These are phyloP conservation scores for Boletus edulis DNA, from an alignment of 768 basidiomycete genomes.

Conservation along the genomic window DNA sequence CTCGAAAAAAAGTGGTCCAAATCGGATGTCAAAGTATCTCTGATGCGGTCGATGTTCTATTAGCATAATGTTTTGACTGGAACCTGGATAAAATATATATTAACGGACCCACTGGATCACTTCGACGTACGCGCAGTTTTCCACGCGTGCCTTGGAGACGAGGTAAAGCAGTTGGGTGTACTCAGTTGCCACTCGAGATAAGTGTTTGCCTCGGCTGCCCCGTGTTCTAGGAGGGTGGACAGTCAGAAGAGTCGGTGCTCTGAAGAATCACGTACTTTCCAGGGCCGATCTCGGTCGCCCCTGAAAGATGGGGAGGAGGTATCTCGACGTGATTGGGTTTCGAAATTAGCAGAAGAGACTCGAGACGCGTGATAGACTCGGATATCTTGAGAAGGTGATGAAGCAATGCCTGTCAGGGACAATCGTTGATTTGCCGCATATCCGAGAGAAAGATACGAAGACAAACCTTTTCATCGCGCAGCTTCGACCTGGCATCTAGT, in stretches of 20 bases:
- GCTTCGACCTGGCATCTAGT: slow-evolving; percentile 64
- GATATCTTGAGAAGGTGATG: slow-evolving; percentile 90
- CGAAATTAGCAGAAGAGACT: slow-evolving; percentile 73
- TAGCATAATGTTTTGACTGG: slow-evolving; percentile 7
- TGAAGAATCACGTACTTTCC: slow-evolving; percentile 31
- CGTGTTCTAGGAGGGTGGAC: slow-evolving; percentile 43
- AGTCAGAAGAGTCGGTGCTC: background rate
- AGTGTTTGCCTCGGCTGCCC: slow-evolving; percentile 72
- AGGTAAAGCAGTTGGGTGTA: slow-evolving; percentile 94
- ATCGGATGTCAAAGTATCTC: slow-evolving; percentile 81
- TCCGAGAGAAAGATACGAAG: background rate
- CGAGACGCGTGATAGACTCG: slow-evolving; percentile 85
- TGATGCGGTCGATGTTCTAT: slow-evolving; percentile 82
- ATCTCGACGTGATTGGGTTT: slow-evolving; percentile 39
- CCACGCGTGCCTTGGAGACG: slow-evolving; percentile 71
- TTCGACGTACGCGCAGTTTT: slow-evolving; percentile 77
- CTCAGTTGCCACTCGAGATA: slow-evolving; percentile 83
- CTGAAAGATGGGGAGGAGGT: slow-evolving; percentile 30
- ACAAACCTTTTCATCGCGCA: slow-evolving; percentile 81
- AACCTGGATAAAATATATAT: slow-evolving; percentile 9
- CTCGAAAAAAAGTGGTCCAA: slow-evolving; percentile 78
- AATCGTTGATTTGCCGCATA: background rate
- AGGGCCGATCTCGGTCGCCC: slow-evolving; percentile 29
- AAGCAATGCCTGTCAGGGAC: slow-evolving; percentile 61
- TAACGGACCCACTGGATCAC: slow-evolving; percentile 81